Evolutionary conservation across 2,329 filamentous ascomycete species (phyloP).

Genomic region (Didymella segeticola): DNA sequence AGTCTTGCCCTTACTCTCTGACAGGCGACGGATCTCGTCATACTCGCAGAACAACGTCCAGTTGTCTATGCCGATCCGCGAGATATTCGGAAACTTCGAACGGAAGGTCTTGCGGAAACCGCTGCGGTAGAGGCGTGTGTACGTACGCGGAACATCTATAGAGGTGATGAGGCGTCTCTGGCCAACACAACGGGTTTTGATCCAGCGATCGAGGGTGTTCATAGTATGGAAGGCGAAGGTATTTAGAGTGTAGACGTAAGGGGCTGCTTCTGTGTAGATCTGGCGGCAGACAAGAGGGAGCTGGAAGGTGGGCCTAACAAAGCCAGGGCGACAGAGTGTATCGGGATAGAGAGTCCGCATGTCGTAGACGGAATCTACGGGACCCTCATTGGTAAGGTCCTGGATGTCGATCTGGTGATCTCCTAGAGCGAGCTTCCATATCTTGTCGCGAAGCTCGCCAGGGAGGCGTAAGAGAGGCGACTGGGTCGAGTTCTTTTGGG

Average conservation of each 20-base stretch:
- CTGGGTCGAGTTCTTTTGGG: constrained; percentile 11
- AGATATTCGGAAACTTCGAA: constrained; percentile 19
- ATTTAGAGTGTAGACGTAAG: constrained; percentile 8
- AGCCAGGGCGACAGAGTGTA: neutral
- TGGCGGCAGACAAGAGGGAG: constrained; percentile 16
- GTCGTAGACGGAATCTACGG: neutral
- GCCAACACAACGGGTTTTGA: constrained; percentile 11
- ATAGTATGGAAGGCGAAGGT: constrained; percentile 2
- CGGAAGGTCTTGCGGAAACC: constrained; percentile 12
- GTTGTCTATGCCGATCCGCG: constrained; percentile 14
- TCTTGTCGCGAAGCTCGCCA: constrained; percentile 21
- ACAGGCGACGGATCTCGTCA: neutral
- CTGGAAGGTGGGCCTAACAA: neutral
- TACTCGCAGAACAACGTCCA: constrained; percentile 6
- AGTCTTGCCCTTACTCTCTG: neutral
- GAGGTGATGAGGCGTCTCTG: constrained; percentile 19
- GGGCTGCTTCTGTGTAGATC: constrained; percentile 16
- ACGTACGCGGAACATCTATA: constrained; percentile 15
- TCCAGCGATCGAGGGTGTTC: constrained; percentile 12
- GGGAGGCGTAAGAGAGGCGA: constrained; percentile 25
- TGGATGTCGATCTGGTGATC: constrained; percentile 9
- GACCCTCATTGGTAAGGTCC: neutral
- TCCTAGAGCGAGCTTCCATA: constrained; percentile 19
- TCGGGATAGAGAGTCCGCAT: neutral
- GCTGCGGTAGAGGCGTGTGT: constrained; percentile 12